These are phyloP conservation scores for Chalciporus piperatus DNA, from an alignment of 768 basidiomycete genomes.

Conservation along the genomic window DNA sequence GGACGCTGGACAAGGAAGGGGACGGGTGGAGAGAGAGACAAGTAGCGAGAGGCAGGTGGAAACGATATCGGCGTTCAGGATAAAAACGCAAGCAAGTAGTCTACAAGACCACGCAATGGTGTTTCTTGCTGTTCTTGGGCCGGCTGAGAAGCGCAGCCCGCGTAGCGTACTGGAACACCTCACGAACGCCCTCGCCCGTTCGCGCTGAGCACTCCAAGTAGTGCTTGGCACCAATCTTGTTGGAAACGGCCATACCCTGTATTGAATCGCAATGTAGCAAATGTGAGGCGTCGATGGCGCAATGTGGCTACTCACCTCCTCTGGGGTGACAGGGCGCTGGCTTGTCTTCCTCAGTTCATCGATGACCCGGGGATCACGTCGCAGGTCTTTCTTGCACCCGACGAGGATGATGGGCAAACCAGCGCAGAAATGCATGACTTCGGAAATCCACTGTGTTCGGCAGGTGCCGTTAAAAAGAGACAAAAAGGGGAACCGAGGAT, in stretches of 20 bases:
- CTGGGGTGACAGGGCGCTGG: conserved; percentile 91
- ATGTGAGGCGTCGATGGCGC: too few species aligned
- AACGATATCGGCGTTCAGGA: conserved; percentile 22
- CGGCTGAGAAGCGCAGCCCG: conserved; percentile 80
- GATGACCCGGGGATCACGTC: conserved; percentile 89
- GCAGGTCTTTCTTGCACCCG: conserved; percentile 98
- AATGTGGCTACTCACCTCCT: conserved; percentile 59
- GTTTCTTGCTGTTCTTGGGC: conserved; percentile 43
- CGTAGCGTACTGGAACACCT: conserved; percentile 98
- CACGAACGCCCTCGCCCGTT: conserved; percentile 94
- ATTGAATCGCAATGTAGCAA: neutral
- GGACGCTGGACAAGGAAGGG: conserved; percentile 25
- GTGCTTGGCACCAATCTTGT: conserved; percentile 95
- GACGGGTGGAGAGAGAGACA: conserved; percentile 11
- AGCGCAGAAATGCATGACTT: conserved; percentile 97
- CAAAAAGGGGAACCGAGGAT: conserved; percentile 1
- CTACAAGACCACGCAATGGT: conserved; percentile 45
- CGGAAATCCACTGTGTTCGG: conserved; percentile 85
- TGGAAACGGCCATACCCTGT: conserved; percentile 90
- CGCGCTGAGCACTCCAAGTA: conserved; percentile 98
- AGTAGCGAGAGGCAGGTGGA: conserved; percentile 14
- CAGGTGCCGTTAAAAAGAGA: conserved; percentile 7
- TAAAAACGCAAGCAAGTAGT: conserved; percentile 22
- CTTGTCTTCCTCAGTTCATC: conserved; percentile 93
- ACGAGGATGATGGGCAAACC: conserved; percentile 95